Conservation (phyloP, 495 filamentous ascomycete genomes). For the Gamarada debralockiae region DNA sequence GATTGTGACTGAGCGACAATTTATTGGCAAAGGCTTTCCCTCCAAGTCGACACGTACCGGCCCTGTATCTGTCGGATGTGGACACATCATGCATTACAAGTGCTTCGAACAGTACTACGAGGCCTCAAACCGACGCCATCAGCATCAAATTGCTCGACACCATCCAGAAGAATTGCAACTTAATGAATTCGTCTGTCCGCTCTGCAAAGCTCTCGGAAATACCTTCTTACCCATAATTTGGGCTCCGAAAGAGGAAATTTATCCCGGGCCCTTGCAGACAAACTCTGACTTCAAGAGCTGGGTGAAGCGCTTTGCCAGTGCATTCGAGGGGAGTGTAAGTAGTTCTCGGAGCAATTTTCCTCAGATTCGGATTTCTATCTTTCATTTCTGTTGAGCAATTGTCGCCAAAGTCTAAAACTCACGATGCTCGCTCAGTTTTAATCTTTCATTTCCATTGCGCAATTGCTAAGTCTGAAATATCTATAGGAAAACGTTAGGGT, state of each 20-base stretch:
- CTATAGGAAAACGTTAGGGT: neutral
- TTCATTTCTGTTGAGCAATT: too few species aligned
- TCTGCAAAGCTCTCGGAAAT: slow-evolving; percentile 97
- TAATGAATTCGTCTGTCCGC: slow-evolving; percentile 94
- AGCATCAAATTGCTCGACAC: slow-evolving; percentile 85
- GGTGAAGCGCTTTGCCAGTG: slow-evolving; percentile 38
- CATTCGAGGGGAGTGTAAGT: neutral
- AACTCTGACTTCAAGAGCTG: slow-evolving; percentile 61
- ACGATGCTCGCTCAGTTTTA: too few species aligned
- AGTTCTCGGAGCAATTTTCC: too few species aligned
- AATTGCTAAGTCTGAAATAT: too few species aligned
- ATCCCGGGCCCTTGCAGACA: slow-evolving; percentile 62
- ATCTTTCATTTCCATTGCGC: too few species aligned
- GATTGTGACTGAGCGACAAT: slow-evolving; percentile 70
- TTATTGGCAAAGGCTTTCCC: slow-evolving; percentile 85
- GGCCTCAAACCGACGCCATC: slow-evolving; percentile 77
- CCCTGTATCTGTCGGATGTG: slow-evolving; percentile 86
- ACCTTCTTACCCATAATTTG: slow-evolving; percentile 93
- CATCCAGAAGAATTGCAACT: slow-evolving; percentile 74
- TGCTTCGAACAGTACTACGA: slow-evolving; percentile 91
- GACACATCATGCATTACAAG: slow-evolving; percentile 96
- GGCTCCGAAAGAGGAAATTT: slow-evolving; percentile 83
- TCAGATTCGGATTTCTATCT: too few species aligned
- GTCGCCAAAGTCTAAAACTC: too few species aligned
- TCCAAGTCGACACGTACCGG: slow-evolving; percentile 61